Evolutionary conservation across 1,284 basidiomycete species (phyloP).

Genomic region (Microbotryum intermedium): DNA sequence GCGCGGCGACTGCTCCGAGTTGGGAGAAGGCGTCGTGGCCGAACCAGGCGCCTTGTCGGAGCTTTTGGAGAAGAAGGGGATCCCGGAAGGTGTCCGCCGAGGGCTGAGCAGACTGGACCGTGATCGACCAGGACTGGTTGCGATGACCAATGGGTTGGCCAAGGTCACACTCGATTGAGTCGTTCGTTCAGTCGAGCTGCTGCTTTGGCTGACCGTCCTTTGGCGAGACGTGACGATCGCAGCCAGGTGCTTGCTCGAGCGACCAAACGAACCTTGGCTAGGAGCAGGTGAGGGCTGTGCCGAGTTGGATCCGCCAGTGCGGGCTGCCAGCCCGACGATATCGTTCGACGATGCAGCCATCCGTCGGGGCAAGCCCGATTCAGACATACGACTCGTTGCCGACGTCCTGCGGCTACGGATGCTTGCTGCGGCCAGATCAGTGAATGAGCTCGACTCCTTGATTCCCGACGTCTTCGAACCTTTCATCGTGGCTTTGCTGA

Average conservation of each 20-base stretch:
- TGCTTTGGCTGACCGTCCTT: conserved; percentile 27
- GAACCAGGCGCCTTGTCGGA: conserved; percentile 35
- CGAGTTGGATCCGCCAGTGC: not conserved
- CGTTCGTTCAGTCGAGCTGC: conserved; percentile 20
- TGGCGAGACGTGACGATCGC: conserved; percentile 3
- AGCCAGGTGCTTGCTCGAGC: conserved; percentile 6
- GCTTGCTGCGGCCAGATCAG: conserved; percentile 37
- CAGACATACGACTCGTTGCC: conserved; percentile 54
- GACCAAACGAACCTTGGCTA: conserved; percentile 16
- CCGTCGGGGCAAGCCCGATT: conserved; percentile 33
- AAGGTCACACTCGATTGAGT: not conserved
- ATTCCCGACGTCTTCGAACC: conserved; percentile 50
- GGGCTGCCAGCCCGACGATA: conserved; percentile 22
- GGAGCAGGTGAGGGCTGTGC: not conserved
- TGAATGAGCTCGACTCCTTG: conserved; percentile 35
- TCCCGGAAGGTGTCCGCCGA: conserved; percentile 82
- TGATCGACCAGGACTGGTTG: conserved; percentile 30
- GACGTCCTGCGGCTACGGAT: conserved; percentile 62
- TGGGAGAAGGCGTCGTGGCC: conserved; percentile 31
- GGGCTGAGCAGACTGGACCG: conserved; percentile 35
- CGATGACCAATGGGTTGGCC: conserved; percentile 15
- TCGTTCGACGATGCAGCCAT: conserved; percentile 32
- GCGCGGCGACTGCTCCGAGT: conserved; percentile 1
- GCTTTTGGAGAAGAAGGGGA: conserved; percentile 77
- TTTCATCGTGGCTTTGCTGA: conserved; percentile 47